A percentile compares a stretch with the other conserved stretches of the same genome.
These are phyloP conservation scores for Aspergillus arachidicola DNA, from an alignment of 2,329 filamentous ascomycete genomes.

Conservation along the genomic window DNA sequence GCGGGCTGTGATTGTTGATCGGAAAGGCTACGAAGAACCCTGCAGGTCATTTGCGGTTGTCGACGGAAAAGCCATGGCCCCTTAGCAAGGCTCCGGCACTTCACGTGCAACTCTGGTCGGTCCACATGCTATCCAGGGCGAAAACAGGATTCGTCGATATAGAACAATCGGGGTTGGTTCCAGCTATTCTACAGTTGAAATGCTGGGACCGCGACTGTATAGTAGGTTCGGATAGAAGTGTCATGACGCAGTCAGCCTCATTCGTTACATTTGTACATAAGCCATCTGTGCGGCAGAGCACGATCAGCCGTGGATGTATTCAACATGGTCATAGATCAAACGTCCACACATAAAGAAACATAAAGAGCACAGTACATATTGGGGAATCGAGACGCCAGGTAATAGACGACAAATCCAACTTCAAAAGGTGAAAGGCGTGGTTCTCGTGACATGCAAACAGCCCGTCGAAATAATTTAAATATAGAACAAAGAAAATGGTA, in stretches of 20 bases:
- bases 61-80: not conserved
- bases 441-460: conserved; percentile 13
- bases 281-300: not conserved
- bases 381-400: conserved; percentile 34
- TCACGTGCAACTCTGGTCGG: not conserved
- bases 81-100: not conserved
- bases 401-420: conserved; percentile 22
- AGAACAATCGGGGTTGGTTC: not conserved
- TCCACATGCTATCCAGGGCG: not conserved
- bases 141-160: not conserved
- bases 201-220: not conserved
- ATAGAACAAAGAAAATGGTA: conserved; percentile 2
- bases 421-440: conserved; percentile 16
- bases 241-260: not conserved
- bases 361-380: conserved; percentile 23
- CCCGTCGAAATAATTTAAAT: conserved; percentile 1
- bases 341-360: conserved; percentile 7
- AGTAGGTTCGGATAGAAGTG: too few relatives aligned
- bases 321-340: conserved; percentile 2
- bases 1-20: not conserved
- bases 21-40: not conserved
- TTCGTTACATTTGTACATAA: conserved; percentile 2
- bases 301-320: not conserved
- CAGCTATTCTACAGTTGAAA: not conserved
- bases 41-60: not conserved